Percentiles rank a stretch among this genome's conserved stretches.
Evolutionary conservation across 1,284 basidiomycete genomes (phyloP).

Genomic region (Chalciporus sp.): DNA sequence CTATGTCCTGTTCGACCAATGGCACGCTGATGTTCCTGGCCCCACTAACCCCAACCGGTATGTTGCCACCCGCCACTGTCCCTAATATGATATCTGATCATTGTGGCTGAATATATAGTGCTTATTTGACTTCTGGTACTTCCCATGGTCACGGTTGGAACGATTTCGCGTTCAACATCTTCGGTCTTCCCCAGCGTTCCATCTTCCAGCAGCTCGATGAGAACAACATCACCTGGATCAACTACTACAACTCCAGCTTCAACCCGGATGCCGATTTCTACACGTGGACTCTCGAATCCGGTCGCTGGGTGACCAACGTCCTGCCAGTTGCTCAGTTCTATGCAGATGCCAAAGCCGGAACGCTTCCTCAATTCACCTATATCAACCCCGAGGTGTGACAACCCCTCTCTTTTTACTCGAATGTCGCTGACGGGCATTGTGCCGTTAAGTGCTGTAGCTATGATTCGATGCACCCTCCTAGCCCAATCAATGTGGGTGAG

Average conservation of each 20-base stretch:
- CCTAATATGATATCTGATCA: no score
- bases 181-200: constrained; percentile 30
- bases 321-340: constrained; percentile 20
- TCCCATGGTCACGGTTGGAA: constrained; percentile 27
- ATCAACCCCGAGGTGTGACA: constrained; percentile 29
- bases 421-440: neutral
- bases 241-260: constrained; percentile 32
- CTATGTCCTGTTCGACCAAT: constrained; percentile 24
- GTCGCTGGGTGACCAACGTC: constrained; percentile 21
- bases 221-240: constrained; percentile 26
- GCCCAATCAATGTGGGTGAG: constrained; percentile 30
- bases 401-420: neutral
- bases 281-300: constrained; percentile 23
- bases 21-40: constrained; percentile 32
- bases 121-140: constrained; percentile 31
- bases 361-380: constrained; percentile 27
- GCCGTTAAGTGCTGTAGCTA: constrained; percentile 23
- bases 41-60: constrained; percentile 32
- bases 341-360: constrained; percentile 25
- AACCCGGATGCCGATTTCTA: constrained; percentile 29
- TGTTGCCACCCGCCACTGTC: neutral
- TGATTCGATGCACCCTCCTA: constrained; percentile 33
- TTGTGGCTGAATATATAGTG: constrained; percentile 8
- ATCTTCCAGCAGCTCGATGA: constrained; percentile 32
- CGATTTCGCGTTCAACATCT: constrained; percentile 16